phyloP scores from a whole-genome alignment of 1,284 basidiomycete genomes.

The Kwoniella shivajii region DNA sequence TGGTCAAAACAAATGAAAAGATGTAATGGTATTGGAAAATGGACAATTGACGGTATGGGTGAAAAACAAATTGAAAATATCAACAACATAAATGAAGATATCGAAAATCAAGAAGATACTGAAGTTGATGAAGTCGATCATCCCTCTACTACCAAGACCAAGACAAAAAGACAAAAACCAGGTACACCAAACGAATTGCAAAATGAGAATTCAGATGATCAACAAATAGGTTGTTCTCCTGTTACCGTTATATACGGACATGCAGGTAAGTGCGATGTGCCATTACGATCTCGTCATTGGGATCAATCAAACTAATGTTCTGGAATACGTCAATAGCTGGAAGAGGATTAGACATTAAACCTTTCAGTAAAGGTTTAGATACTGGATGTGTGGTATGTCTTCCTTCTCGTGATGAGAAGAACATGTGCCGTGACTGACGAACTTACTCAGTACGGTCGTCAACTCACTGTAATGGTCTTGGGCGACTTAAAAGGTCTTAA shows the following conservation, averaged over 20 bases:
- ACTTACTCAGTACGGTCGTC: constrained; percentile 38
- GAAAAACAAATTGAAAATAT: constrained; percentile 34
- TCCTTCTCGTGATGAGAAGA: constrained; percentile 6
- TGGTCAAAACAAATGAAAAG: constrained; percentile 71
- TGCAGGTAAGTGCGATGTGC: constrained; percentile 54
- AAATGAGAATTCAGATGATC: background rate
- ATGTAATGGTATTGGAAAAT: constrained; percentile 56
- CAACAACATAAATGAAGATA: constrained; percentile 27
- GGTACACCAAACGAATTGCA: constrained; percentile 10
- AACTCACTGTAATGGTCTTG: constrained; percentile 47
- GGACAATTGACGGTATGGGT: constrained; percentile 22
- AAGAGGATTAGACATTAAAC: constrained; percentile 72
- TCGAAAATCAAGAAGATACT: constrained; percentile 30
- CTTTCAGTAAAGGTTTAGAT: constrained; percentile 78
- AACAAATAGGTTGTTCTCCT: constrained; percentile 63
- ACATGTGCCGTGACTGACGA: background rate
- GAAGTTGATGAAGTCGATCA: constrained; percentile 21
- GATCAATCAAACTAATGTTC: background rate
- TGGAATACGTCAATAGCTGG: constrained; percentile 56
- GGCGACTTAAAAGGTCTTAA: constrained; percentile 36
- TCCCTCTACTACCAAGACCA: constrained; percentile 9
- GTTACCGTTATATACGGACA: constrained; percentile 82
- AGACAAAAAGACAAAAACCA: constrained; percentile 15
- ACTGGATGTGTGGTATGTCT: constrained; percentile 68
- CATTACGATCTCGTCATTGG: background rate